phyloP scores from a whole-genome alignment of 305 asterid species.

The Fraxinus baroniana region DNA sequence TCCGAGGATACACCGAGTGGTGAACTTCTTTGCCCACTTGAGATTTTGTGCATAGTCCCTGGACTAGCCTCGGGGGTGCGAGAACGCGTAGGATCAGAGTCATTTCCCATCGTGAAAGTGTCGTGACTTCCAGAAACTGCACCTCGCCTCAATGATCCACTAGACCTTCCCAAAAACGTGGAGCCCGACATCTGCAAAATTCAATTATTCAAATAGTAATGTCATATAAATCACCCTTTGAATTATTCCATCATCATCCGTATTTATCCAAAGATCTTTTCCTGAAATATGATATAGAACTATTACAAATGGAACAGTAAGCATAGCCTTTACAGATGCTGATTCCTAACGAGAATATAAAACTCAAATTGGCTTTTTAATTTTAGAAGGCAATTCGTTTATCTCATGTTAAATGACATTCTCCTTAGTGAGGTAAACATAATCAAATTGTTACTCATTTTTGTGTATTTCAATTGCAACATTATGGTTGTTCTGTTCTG shows the following conservation, averaged over 20 bases:
- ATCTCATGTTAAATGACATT: background rate
- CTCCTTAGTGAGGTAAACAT: background rate
- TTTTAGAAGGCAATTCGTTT: background rate
- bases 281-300: background rate
- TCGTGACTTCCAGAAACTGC: conserved; percentile 70
- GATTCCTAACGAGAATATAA: background rate
- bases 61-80: conserved; percentile 79
- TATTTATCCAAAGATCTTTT: background rate
- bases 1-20: conserved; percentile 68
- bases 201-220: background rate
- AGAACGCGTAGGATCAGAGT: conserved; percentile 61
- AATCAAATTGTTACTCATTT: background rate
- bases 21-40: conserved; percentile 59
- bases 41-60: conserved; percentile 48
- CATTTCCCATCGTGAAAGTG: conserved; percentile 52
- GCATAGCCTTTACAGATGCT: background rate
- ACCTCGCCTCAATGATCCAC: conserved; percentile 71
- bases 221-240: background rate
- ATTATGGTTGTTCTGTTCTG: background rate
- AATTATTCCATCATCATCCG: background rate
- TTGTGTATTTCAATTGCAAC: background rate
- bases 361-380: conserved; percentile 9
- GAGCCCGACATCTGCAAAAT: conserved; percentile 44
- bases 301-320: background rate
- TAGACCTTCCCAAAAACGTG: conserved; percentile 45